phyloP scores from a whole-genome alignment of 331 rosid genomes.

The Arachis monticola region DNA sequence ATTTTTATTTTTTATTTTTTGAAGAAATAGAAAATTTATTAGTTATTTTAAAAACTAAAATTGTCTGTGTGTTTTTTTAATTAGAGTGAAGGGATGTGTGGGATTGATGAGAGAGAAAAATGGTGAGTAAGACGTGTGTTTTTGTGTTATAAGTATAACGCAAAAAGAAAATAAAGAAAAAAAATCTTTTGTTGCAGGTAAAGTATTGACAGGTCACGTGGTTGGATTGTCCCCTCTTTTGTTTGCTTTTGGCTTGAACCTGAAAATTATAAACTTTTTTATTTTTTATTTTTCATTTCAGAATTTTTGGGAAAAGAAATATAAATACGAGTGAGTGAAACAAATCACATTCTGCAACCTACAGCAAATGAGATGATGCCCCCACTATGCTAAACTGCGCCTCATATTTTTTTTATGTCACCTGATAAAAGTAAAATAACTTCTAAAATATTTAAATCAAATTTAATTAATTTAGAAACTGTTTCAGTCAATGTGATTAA shows the following conservation, averaged over 20 bases:
- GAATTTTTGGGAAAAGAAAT: slow-evolving; percentile 28
- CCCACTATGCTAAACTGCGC: slow-evolving; percentile 52
- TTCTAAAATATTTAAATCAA: not conserved
- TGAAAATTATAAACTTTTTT: slow-evolving; percentile 33
- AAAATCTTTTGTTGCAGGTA: slow-evolving; percentile 29
- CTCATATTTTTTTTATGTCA: not conserved
- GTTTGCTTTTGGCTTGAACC: slow-evolving; percentile 62
- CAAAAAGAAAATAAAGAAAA: slow-evolving; percentile 11
- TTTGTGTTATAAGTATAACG: not conserved
- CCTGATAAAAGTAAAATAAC: not conserved
- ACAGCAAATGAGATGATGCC: slow-evolving; percentile 32
- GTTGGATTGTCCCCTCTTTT: slow-evolving; percentile 68
- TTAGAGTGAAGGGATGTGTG: not conserved
- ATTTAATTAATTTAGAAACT: not conserved
- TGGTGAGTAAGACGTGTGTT: slow-evolving; percentile 40
- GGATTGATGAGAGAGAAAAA: slow-evolving; percentile 55
- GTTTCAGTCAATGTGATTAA: not conserved
- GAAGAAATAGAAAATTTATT: no score
- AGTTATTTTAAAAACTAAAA: no score
- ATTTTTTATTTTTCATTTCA: no score
- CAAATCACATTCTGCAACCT: slow-evolving; percentile 54
- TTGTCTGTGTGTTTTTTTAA: no score
- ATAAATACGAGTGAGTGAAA: slow-evolving; percentile 8
- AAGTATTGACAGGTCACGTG: slow-evolving; percentile 92
- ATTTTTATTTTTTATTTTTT: no score